Evolutionary conservation across 176 grass and related monocot genomes (phyloP), one percentile per base, ranked within the genome.

Genomic region (Miscanthus lutarioriparius): DNA sequence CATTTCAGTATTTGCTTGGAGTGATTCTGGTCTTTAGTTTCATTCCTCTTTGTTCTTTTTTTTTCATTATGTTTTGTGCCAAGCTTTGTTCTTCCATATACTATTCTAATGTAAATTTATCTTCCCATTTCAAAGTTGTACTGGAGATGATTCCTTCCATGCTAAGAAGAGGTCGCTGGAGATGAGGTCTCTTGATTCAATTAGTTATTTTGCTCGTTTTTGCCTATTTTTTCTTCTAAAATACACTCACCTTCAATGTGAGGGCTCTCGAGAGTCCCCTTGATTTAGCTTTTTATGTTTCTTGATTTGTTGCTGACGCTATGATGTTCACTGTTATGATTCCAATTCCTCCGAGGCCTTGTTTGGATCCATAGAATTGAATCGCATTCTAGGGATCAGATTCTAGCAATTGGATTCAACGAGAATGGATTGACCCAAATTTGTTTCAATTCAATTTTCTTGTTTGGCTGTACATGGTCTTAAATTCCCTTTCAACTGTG

Each of bases 201-300:
- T 23, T 58, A n/a, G 20, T n/a, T n/a, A 9, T 54, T n/a, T n/a
- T n/a, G 23, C 0, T 23, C 22, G 0, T 6, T 59, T 16, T 23
- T 1, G 0, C 0, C 17, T 10, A n/a, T 23, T 10, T 10, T 4
- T 1, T 0, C 8, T n/a, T n/a, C 0, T 0, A 62, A 62, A n/a
- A 58, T 62, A 4, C 58, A 10, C 4, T 62, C 10, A 2, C 3
- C 10, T 25, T n/a, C 58, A 62, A 26, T 26, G 58, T 26, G 58
- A 62, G 4, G n/a, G 9, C 23, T 23, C 54, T 54, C 5, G 49
- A 53, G 6, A 19, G 6, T 7, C 49, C 48, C 22, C 51, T 22
- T 54, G 51, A 8, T 54, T 54, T 54, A 20, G 17, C 54, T n/a
- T 23, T 8, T 9, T 9, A 56, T 56, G 53, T 56, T 56, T 56